Base-by-base conservation (phyloP, 148 eudicot genomes). In the Camellia granthamiana region DNA sequence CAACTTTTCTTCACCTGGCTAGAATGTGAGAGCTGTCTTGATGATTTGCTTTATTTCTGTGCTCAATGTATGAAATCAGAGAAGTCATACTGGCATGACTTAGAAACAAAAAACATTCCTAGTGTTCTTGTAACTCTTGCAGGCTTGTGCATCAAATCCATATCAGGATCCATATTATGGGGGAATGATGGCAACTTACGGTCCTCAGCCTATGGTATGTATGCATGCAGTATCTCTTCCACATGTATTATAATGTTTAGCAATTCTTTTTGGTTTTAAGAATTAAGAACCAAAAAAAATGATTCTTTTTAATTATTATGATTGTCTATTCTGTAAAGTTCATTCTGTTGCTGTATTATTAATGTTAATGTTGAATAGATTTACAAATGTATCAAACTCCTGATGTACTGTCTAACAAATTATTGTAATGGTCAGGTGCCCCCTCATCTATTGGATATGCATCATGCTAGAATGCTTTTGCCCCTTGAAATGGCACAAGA, bases 401-500 rank as follows among this genome's bases (percentile, higher is more conserved):
- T 10, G 5, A 7, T 30, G 18, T 65, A 5, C 12, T 54, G 10
- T 42, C 38, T 59, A 51, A 68, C 51, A 6, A 69, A 41, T 12
- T 56, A 63, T 71, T 77, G 62, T 9, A 66, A 18, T 79, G 63
- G 43, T 41, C 87, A 95, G 97, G 91, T 91, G 72, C 94, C 88
- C 81, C 87, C 97, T 77, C 87, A 87, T 60, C 82, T 89, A 61
- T 82, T 85, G 77, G 97, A 94, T 74, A 89, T 91, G 88, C 93
- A 92, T 80, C 93, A 91, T 63, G 81, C 92, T 9, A 87, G 97
- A 84, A 90, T 93, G 92, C 93, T 97, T 58, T 84, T 95, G 83
- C 97, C 93, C 62, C 91, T 90, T 81, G 99, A 95, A 78, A 87
- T 95, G 92, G 83, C 93, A 19, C 92, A 88, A 64, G 97, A 95